Conservation (phyloP, 352 stramenopile species). For the Phytophthora litchii region DNA sequence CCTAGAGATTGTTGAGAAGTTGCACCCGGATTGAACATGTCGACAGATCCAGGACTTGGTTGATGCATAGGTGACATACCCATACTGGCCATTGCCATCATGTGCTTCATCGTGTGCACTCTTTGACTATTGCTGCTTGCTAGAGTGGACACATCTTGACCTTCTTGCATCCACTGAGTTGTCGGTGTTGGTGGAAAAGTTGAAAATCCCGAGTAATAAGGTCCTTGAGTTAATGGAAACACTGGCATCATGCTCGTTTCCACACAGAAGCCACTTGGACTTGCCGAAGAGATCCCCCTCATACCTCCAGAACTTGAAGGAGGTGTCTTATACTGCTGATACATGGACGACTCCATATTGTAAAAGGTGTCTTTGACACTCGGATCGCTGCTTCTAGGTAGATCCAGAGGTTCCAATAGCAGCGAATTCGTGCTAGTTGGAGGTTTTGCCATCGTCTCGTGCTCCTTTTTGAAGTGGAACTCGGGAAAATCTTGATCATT, state of each 20-base stretch:
- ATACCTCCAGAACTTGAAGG: conserved; percentile 2
- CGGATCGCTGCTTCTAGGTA: conserved; percentile 26
- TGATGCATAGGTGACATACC: conserved; percentile 27
- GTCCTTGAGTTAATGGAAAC: conserved; percentile 23
- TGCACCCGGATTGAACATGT: conserved; percentile 28
- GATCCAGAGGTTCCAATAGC: conserved; percentile 44
- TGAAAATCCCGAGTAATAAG: conserved; percentile 7
- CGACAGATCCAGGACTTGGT: conserved; percentile 31
- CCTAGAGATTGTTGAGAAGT: conserved; percentile 10
- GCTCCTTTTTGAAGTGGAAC: conserved; percentile 31
- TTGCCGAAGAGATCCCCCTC: conserved; percentile 10
- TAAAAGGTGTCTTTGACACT: conserved; percentile 34
- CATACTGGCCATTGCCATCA: conserved; percentile 32
- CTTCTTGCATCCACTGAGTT: conserved; percentile 24
- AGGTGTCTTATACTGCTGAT: conserved; percentile 9
- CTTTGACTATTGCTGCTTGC: conserved; percentile 21
- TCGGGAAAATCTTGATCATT: conserved; percentile 53
- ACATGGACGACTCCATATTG: conserved; percentile 1
- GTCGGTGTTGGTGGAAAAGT: conserved; percentile 15
- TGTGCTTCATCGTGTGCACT: conserved; percentile 36
- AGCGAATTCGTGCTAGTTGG: conserved; percentile 25
- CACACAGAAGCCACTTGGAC: conserved; percentile 13
- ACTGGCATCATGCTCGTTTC: conserved; percentile 39
- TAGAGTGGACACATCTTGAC: conserved; percentile 12
- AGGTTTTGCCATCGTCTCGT: conserved; percentile 10